Evolutionary conservation across 169 alveolate genomes (phyloP), one percentile per base, ranked within the genome.

Genomic region (Plasmodium fragile): DNA sequence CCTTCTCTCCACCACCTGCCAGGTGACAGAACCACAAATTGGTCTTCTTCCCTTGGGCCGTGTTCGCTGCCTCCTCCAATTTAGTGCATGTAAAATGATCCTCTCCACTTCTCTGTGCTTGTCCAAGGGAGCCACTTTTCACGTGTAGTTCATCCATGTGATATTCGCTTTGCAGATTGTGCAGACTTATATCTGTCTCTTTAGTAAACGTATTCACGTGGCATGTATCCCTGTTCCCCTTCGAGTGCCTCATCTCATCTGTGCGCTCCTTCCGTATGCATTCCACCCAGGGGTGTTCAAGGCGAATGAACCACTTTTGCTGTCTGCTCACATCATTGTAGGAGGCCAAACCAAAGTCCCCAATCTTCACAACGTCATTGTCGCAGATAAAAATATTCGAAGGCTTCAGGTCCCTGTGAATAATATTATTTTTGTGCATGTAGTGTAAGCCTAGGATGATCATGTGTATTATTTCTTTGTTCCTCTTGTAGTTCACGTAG

Each of bases 341-440:
- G 1, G 93, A 75, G 16, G 93, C 93, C 69, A 85, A 39, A 11
- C 93, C 93, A 52, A 85, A 85, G 69, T 85, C 87, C 3, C 93
- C 93, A 39, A 85, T 85, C 25, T 85, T 85, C 41, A 85, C 87
- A 6, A 85, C 65, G 41, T 85, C 69, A 43, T 85, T 85, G 41
- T 75, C 49, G 36, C 81, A 85, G 2, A 85, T 85, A 25, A 85
- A 85, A 18, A 85, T 85, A 34, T 85, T 85, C 2, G 93, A 73
- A 10, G 93, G 93, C 36, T 85, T 85, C 22, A 85, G 75, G 59
- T 85, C 93, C 59, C 93, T 16, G 65, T 85, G 93, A 83, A 85
- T 85, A 16, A 85, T 85, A 11, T 85, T 52, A 28, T 85, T 85
- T 7, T 85, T 73, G 28, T 85, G 93, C 22, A 85, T 85, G 41